Evolutionary conservation across 352 stramenopile species (phyloP), one percentile per base, ranked within the genome.

Genomic region (Globisporangium camurandrum): DNA sequence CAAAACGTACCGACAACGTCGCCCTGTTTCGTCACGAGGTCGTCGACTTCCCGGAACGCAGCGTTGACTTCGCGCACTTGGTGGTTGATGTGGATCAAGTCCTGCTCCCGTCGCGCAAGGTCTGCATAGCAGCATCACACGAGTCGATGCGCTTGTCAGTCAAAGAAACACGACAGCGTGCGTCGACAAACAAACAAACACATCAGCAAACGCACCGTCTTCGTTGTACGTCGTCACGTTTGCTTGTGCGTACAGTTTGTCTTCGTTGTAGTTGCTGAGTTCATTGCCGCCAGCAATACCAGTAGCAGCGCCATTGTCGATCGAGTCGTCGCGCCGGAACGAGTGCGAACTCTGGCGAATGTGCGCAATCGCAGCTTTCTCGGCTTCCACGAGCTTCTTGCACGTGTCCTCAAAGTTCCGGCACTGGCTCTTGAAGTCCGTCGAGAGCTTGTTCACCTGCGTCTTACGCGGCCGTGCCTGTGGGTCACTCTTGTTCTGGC

Each of bases 31-130:
- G 73, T 62, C 31, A 86, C 66, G 7, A 86, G 63, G 17, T 70
- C 67, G 37, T 86, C 75, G 2, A 86, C 69, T 47, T 86, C 75
- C 41, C 71, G 69, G 63, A 67, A 86, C 20, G 75, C 75, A 1
- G 75, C 71, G 44, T 86, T 82, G 27, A 86, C 74, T 16, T 86
- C 75, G 7, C 70, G 64, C 26, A 86, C 57, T 59, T 84, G 71
- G 51, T 86, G 66, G 51, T 84, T 86, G 49, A 86, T 86, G 60
- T 84, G 75, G 12, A 86, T 48, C 49, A 86, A 75, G 51, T 86
- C 75, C 57, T 84, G 69, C 43, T 86, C 75, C 49, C 75, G 66
- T 54, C 75, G 69, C 14, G 64, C 46, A 49, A 86, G 41, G 48
- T 86, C 75, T 83, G 20, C 2, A n/a, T n/a, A n/a, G n/a, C n/a